These are phyloP conservation scores for Pholiota conissans DNA, from an alignment of 768 basidiomycete species.

Conservation along the genomic window DNA sequence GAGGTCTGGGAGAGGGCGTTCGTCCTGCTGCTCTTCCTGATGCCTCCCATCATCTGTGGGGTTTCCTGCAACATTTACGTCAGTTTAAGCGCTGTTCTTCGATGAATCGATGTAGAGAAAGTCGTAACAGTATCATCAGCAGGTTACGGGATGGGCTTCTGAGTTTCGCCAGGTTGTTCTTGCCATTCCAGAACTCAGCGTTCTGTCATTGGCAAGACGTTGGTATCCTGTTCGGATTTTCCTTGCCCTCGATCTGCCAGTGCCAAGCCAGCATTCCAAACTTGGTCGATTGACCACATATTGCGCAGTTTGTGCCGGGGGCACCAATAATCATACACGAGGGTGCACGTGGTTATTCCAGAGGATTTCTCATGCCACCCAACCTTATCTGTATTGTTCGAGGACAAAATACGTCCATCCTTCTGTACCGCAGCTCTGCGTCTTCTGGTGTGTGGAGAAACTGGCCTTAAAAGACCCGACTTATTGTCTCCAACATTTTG, in stretches of 20 bases:
- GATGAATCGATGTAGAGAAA: not conserved
- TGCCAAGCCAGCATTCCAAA: not conserved
- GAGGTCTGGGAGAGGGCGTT: too few species aligned
- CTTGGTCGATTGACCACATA: not conserved
- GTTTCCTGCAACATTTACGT: not conserved
- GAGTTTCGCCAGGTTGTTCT: too few species aligned
- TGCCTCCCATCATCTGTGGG: not conserved
- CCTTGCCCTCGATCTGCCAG: not conserved
- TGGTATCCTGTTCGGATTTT: not conserved
- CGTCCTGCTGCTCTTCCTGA: not conserved
- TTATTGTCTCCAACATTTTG: not conserved
- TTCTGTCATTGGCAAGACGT: not conserved
- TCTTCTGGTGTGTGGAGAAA: not conserved
- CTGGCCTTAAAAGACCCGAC: not conserved
- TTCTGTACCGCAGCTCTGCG: not conserved
- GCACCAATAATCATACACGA: not conserved
- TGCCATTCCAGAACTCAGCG: not conserved
- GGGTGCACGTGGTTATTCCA: not conserved
- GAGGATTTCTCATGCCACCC: not conserved
- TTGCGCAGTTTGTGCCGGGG: not conserved
- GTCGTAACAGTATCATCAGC: not conserved
- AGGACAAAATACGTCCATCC: not conserved
- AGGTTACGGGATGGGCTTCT: too few species aligned
- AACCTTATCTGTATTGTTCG: not conserved
- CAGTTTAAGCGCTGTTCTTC: not conserved